Base-by-base conservation (phyloP, 129 eudicot genomes). In the Chrysanthemum makinoi region DNA sequence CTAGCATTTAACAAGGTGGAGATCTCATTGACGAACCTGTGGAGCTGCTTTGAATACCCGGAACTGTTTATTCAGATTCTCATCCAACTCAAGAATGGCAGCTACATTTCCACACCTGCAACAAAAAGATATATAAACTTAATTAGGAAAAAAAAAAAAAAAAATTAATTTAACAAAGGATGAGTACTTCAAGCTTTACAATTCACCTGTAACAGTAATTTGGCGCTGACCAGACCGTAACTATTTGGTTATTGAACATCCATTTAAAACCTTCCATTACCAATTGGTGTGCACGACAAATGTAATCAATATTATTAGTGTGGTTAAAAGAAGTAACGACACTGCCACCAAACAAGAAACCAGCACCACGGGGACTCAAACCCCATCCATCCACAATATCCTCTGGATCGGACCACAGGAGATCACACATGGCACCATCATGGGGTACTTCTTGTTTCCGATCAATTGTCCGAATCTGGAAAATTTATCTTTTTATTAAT, bases 171-270 rank as follows among this genome's bases (percentile, higher is more conserved):
- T 65, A 55, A 18, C 11, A 52, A 26, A 70, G 58, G 39, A 64
- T 7, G 12, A 17, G n/a, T 30, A n/a, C 30, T 10, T 12, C 2
- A n/a, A 73, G 70, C 57, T 19, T 9, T 56, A 8, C 48, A 30
- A 19, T 1, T 50, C 65, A 84, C 99, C 99, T 87, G 80, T 95
- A 95, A 84, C 99, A 95, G 74, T 95, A 95, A 81, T 95, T 95
- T 24, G 99, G 99, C 33, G 99, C 99, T n/a, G 99, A 95, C 99
- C 99, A 95, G 66, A 95, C 99, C 2, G 99, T 95, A 75, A 95
- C 99, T 65, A 95, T 95, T 81, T 90, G 99, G 74, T 84, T 78
- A 70, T 90, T 86, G 68, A 95, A 95, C 99, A 95, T 95, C 99
- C 99, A 95, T 76, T 95, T 95, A 79, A 76, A 95, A 48, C 99